Conservation (phyloP, 352 stramenopile species). For the Pythium phragmitis region DNA sequence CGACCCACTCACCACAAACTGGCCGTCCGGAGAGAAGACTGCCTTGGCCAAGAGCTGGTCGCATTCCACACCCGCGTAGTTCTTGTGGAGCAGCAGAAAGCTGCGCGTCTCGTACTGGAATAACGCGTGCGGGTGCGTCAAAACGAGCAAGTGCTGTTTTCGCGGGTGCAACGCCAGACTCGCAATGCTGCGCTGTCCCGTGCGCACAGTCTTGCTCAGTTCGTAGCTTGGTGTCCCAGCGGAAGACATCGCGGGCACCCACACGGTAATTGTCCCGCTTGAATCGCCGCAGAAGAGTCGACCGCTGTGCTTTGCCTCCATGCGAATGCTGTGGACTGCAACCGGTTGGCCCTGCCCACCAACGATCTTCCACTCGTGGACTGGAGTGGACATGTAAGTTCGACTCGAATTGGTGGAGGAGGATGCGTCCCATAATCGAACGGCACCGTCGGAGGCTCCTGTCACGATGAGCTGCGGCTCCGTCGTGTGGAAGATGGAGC, state of each 20-base stretch:
- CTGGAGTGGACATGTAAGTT: conserved; percentile 3
- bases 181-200: conserved; percentile 49
- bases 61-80: conserved; percentile 49
- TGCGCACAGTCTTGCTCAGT: conserved; percentile 51
- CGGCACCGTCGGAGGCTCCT: conserved; percentile 49
- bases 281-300: conserved; percentile 65
- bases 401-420: conserved; percentile 5
- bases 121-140: conserved; percentile 57
- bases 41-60: conserved; percentile 49
- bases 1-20: conserved; percentile 55
- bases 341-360: background rate
- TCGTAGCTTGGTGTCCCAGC: conserved; percentile 16
- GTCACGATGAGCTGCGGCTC: conserved; percentile 38
- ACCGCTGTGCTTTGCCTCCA: conserved; percentile 37
- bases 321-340: conserved; percentile 49
- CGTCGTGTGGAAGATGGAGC: conserved; percentile 45
- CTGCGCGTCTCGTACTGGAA: conserved; percentile 76
- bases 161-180: conserved; percentile 59
- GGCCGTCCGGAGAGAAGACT: conserved; percentile 63
- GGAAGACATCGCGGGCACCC: conserved; percentile 17
- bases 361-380: conserved; percentile 21
- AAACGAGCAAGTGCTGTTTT: conserved; percentile 63
- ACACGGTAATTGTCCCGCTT: conserved; percentile 48
- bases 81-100: conserved; percentile 74
- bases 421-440: conserved; percentile 42